Base-by-base conservation (phyloP, 805 yeast species). In the Myxozyma mucilagina region DNA sequence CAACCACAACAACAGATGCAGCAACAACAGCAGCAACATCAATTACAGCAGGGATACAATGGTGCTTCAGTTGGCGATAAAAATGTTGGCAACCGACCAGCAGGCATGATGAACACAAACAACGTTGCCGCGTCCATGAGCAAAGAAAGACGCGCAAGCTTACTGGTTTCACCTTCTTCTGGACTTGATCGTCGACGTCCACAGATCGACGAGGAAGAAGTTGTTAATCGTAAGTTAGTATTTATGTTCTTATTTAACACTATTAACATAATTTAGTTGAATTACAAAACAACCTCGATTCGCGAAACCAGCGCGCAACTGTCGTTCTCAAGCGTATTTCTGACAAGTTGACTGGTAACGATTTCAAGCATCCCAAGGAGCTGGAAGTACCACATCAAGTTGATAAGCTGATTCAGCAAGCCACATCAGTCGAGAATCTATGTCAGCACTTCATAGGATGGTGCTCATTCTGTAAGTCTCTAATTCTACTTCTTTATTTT, bases 391-490 rank as follows among this genome's bases (percentile, higher is more conserved):
- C 96, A 1, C 84, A 87, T 2, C 99, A 94, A 74, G 98, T 94
- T 42, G 98, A 94, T 69, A 87, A 87, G 72, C 78, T 94, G 72
- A 94, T 94, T 54, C 96, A 89, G 69, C 97, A 94, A 72, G 98
- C 99, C 1, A 94, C 98, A 0, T 87, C 96, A 52, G 96, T 93
- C 35, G 98, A 94, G 72, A 94, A 94, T 69, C 76, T 94, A 57
- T 94, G 98, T 71, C 97, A 91, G 75, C 99, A 93, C 75, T 94
- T 89, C 72, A 88, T 94, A 64, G 99, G 99, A 18, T 94, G 99
- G 99, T 94, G 99, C 76, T 89, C 98, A 0, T 94, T 93, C 83
- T 94, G 99, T 53, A 45, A 44, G 57, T 53, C 20, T 29, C 29
- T 13, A 7, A 44, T 14, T 50, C 18, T 29, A 20, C 4, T 10